A percentile compares a stretch with the other conserved stretches of the same genome.
Conservation (phyloP, 2,329 filamentous ascomycete genomes). For the Cercospora zeae-maydis region DNA sequence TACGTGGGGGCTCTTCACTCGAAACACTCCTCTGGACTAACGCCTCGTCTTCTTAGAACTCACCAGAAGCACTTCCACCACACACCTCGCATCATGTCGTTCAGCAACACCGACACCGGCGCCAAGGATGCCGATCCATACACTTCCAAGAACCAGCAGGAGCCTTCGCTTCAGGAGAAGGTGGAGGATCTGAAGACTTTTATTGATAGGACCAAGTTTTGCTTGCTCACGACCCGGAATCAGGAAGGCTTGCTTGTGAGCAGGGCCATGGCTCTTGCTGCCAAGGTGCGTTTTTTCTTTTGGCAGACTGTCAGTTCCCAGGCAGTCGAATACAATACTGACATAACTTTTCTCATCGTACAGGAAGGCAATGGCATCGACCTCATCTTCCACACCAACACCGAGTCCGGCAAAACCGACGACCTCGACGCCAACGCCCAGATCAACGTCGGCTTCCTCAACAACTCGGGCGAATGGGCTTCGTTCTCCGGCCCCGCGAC, state of each 20-base stretch:
- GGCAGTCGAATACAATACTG: conserved; percentile 9
- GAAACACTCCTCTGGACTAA: neutral
- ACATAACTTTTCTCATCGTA: neutral
- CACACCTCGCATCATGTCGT: conserved; percentile 39
- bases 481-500: conserved; percentile 72
- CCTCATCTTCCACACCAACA: conserved; percentile 88
- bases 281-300: conserved; percentile 52
- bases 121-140: conserved; percentile 71
- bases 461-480: conserved; percentile 73
- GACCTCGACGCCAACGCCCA: conserved; percentile 69
- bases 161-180: conserved; percentile 68
- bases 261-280: conserved; percentile 82
- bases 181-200: conserved; percentile 70
- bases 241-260: conserved; percentile 66
- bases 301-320: no score
- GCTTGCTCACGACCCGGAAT: conserved; percentile 81
- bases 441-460: conserved; percentile 77
- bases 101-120: conserved; percentile 60
- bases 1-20: neutral
- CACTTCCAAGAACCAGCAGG: conserved; percentile 71
- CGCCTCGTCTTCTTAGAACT: neutral
- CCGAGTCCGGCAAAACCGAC: conserved; percentile 81
- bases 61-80: conserved; percentile 1
- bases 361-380: conserved; percentile 76
- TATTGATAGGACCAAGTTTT: conserved; percentile 71